phyloP scores from a whole-genome alignment of 2,329 filamentous ascomycete genomes.

The Colletotrichum viniferum region DNA sequence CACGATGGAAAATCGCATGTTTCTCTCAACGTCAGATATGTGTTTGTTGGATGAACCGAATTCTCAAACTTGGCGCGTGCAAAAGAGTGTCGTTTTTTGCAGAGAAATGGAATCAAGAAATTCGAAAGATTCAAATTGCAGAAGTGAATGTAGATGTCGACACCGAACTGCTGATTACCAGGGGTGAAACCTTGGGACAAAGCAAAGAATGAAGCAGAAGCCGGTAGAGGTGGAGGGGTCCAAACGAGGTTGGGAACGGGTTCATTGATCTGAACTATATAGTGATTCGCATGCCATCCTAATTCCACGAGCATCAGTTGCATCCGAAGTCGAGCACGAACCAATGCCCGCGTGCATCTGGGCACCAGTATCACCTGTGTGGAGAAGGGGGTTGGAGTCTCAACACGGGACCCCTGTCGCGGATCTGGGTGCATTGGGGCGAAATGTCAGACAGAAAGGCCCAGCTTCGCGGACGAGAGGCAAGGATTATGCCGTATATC shows the following conservation, averaged over 20 bases:
- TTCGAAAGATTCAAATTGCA: neutral
- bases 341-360: conserved; percentile 9
- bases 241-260: neutral
- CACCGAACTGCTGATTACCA: conserved; percentile 4
- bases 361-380: conserved; percentile 17
- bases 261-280: conserved; percentile 21
- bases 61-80: neutral
- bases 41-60: neutral
- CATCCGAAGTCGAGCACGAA: conserved; percentile 16
- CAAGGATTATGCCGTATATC: conserved; percentile 10
- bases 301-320: conserved; percentile 1
- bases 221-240: neutral
- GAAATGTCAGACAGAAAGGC: neutral
- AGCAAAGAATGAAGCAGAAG: conserved; percentile 8
- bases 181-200: neutral
- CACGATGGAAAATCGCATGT: conserved; percentile 8
- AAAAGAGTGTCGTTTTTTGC: conserved; percentile 9
- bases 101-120: neutral
- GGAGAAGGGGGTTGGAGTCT: conserved; percentile 16
- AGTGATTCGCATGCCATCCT: conserved; percentile 14
- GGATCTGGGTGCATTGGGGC: neutral
- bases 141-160: conserved; percentile 9
- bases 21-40: neutral
- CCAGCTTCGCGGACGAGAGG: neutral
- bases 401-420: conserved; percentile 13